These are phyloP conservation scores for Corymbia maculata DNA, from an alignment of 345 rosid genomes.

Conservation along the genomic window DNA sequence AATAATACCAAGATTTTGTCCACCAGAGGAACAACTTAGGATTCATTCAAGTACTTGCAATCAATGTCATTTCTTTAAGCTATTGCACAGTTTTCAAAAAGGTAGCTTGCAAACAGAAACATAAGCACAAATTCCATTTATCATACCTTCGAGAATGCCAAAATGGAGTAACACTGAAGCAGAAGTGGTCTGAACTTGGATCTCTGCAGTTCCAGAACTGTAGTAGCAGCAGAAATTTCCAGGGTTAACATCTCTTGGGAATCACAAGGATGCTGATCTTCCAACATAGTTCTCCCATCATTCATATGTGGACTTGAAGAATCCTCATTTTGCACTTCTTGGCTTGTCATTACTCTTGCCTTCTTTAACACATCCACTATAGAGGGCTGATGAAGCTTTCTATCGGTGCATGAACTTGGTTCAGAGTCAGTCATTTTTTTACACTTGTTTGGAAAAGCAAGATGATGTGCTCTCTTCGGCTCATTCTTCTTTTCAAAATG, in stretches of 20 bases:
- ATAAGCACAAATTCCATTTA: not conserved
- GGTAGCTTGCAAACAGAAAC: not conserved
- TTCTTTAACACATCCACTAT: constrained; percentile 46
- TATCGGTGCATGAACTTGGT: constrained; percentile 19
- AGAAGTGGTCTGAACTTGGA: constrained; percentile 75
- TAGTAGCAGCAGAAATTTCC: constrained; percentile 47
- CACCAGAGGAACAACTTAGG: not conserved
- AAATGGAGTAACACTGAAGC: constrained; percentile 45
- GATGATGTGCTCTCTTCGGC: constrained; percentile 20
- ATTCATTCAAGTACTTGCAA: not conserved
- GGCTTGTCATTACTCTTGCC: constrained; percentile 36
- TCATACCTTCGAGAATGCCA: constrained; percentile 56
- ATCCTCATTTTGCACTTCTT: constrained; percentile 33
- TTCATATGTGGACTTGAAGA: constrained; percentile 16
- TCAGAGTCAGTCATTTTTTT: constrained; percentile 27
- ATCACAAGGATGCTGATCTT: constrained; percentile 17
- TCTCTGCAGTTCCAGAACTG: constrained; percentile 51
- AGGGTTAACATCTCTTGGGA: constrained; percentile 22
- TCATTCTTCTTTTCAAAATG: constrained; percentile 27
- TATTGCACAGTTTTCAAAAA: not conserved
- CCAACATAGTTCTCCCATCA: constrained; percentile 11
- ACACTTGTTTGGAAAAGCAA: constrained; percentile 15
- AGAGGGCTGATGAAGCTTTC: constrained; percentile 47
- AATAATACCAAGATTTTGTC: not conserved
- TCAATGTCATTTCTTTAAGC: not conserved